Percentiles rank a stretch among this genome's conserved stretches.
Evolutionary conservation across 495 filamentous ascomycete genomes (phyloP).

Genomic region (Trichoderma asperelloides): DNA sequence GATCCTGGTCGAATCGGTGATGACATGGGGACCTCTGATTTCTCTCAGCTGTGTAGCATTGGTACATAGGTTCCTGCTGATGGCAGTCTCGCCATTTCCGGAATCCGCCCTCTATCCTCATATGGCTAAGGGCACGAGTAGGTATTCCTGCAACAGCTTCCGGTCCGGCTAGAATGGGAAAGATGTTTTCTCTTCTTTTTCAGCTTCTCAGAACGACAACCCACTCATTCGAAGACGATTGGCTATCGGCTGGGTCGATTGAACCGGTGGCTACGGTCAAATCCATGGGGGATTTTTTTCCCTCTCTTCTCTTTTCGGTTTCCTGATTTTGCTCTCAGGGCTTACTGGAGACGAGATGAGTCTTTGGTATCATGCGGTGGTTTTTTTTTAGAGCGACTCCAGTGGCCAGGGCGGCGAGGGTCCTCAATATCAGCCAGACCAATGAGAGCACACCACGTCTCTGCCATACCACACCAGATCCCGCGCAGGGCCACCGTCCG

Average conservation of each 20-base stretch:
- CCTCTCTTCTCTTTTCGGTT: not conserved
- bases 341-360: constrained; percentile 1
- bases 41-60: not conserved
- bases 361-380: not conserved
- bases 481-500: constrained; percentile 4
- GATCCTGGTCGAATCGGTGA: not conserved
- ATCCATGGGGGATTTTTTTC: not conserved
- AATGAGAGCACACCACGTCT: constrained; percentile 11
- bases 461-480: constrained; percentile 10
- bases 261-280: not conserved
- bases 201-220: not conserved
- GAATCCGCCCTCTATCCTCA: not conserved
- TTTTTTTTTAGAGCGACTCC: constrained; percentile 3
- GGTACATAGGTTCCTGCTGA: not conserved
- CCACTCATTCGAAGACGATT: not conserved
- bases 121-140: not conserved
- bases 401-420: constrained; percentile 7
- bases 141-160: not conserved
- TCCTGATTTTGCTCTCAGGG: not conserved
- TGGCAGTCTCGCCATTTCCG: not conserved
- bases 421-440: constrained; percentile 4
- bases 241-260: not conserved
- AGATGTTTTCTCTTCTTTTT: not conserved
- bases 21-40: not conserved
- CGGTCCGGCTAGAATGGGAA: not conserved